Conservation (phyloP, 805 yeast species). For the Yamadazyma paraphyllophila region DNA sequence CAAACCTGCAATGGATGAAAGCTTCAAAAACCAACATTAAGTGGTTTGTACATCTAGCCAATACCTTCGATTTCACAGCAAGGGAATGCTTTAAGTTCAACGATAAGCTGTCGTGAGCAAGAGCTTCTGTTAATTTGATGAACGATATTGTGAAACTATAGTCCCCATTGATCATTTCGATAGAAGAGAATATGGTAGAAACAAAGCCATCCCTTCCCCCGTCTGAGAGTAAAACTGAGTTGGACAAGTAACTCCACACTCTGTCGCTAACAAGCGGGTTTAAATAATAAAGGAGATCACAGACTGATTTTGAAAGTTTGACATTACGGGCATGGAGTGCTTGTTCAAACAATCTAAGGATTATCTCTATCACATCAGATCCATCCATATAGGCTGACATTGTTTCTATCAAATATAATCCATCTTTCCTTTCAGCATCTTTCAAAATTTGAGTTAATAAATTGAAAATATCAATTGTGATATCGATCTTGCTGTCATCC, state of each 20-base stretch:
- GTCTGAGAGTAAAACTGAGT: conserved; percentile 62
- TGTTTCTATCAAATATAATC: conserved; percentile 31
- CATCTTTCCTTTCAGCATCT: conserved; percentile 23
- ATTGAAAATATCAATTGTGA: conserved; percentile 49
- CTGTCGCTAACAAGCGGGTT: conserved; percentile 54
- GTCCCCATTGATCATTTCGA: conserved; percentile 67
- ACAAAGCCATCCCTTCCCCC: conserved; percentile 64
- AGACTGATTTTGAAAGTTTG: conserved; percentile 41
- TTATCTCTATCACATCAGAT: conserved; percentile 59
- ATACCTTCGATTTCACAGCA: conserved; percentile 35
- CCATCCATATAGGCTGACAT: conserved; percentile 51
- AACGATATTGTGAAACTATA: conserved; percentile 63
- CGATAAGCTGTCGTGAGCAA: conserved; percentile 50
- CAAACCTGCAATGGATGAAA: conserved; percentile 67
- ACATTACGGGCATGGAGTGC: conserved; percentile 57
- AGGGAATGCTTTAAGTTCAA: conserved; percentile 5
- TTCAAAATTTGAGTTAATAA: conserved; percentile 48
- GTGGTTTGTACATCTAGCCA: conserved; percentile 54
- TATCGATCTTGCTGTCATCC: conserved; percentile 36
- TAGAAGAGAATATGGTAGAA: conserved; percentile 60
- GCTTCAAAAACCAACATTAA: conserved; percentile 72
- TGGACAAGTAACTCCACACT: conserved; percentile 76
- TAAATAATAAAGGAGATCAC: conserved; percentile 50
- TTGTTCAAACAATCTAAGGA: conserved; percentile 67
- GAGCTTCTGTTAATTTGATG: conserved; percentile 50